Evolutionary conservation across 129 eudicot genomes (phyloP), one percentile per base, ranked within the genome.

Genomic region (Helichrysum umbraculigerum): DNA sequence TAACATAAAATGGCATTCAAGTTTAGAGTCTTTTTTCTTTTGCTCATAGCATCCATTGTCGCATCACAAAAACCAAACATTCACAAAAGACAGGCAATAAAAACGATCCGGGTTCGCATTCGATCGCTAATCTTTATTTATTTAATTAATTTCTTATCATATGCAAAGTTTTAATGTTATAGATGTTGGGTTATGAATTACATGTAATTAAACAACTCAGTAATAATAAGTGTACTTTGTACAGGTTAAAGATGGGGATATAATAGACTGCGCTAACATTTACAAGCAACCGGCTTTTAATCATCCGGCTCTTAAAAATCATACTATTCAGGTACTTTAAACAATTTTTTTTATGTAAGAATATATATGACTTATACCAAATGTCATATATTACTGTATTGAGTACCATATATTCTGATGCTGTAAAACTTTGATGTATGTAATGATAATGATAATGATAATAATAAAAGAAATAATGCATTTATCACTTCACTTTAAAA

Each of bases 211-310:
- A 66, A 59, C 39, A 22, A 14, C 25, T 8, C 12, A 29, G 0
- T 56, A 3, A 14, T 4, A 6, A 11, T 33, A 20, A 34, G 4
- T 65, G 72, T 54, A 4, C 2, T 6, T 66, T 66, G 17, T 47
- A 58, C n/a, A 86, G 91, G 86, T 87, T 74, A 81, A 75, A 80
- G 83, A 85, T 28, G 91, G 89, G 12, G 95, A 89, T 63, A 78
- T 76, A 50, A 78, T 86, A 3, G 89, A 89, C 68, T 89, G 95
- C 50, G 78, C 86, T 70, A 79, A 80, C 64, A 78, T 89, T 5
- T 84, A 82, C 71, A 78, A 82, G n/a, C 91, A 89, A 66, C 91
- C 91, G 25, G 91, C 89, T 71, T 86, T 89, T 68, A 60, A 81
- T 20, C 95, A 89, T 68, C 95, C 95, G 1, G 71, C 72, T 37